These are phyloP conservation scores for Pelargonium fulgidum DNA, from an alignment of 441 rosid species.

Conservation along the genomic window DNA sequence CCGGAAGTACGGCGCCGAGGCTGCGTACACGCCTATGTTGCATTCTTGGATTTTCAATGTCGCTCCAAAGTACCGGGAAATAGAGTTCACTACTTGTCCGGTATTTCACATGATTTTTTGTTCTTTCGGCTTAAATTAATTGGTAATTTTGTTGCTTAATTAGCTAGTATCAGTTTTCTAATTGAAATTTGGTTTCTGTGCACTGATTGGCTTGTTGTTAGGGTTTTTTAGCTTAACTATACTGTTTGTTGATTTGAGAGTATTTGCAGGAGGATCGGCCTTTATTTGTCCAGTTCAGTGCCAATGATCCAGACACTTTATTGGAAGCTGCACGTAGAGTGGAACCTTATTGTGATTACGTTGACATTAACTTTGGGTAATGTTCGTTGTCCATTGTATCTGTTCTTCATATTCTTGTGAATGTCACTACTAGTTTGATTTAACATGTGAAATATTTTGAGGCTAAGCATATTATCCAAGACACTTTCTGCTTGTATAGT, in stretches of 20 bases:
- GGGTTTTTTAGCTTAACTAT: neutral
- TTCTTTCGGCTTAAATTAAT: neutral
- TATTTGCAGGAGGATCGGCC: constrained; percentile 86
- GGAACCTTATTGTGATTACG: constrained; percentile 72
- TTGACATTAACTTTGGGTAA: constrained; percentile 89
- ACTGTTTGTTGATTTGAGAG: neutral
- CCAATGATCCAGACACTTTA: constrained; percentile 70
- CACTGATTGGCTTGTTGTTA: neutral
- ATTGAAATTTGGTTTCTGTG: neutral
- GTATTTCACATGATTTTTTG: constrained; percentile 23
- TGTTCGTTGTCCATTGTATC: neutral
- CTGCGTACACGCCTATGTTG: constrained; percentile 87
- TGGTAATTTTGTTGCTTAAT: too few species aligned
- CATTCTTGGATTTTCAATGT: constrained; percentile 72
- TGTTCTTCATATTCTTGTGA: neutral
- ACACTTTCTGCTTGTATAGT: neutral
- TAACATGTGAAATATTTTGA: neutral
- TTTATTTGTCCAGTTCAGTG: constrained; percentile 89
- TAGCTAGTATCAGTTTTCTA: neutral
- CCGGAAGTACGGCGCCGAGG: constrained; percentile 78
- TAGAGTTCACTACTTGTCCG: constrained; percentile 80
- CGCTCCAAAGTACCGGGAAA: constrained; percentile 59
- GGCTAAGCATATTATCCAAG: neutral
- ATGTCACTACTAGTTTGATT: neutral
- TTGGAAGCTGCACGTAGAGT: constrained; percentile 78